phyloP scores from a whole-genome alignment of 768 basidiomycete species.

The Clavulina sp. region DNA sequence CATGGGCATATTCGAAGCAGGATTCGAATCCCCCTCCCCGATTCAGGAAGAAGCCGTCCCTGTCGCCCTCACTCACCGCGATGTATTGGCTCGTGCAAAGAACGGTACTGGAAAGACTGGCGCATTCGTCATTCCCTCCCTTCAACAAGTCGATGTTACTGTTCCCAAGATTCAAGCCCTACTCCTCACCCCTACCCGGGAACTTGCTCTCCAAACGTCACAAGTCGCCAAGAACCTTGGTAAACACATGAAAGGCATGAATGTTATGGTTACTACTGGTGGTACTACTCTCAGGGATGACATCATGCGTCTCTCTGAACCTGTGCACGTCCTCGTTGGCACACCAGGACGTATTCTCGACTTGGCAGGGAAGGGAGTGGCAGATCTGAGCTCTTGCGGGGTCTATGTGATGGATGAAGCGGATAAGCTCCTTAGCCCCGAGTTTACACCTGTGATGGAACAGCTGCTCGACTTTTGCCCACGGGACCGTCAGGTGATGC shows the following conservation, averaged over 20 bases:
- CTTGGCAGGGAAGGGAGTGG: constrained; percentile 80
- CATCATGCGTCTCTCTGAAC: constrained; percentile 76
- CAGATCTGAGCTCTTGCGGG: constrained; percentile 83
- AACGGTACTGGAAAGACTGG: constrained; percentile 97
- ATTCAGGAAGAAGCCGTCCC: constrained; percentile 99
- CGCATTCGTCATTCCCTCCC: constrained; percentile 93
- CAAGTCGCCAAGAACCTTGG: constrained; percentile 96
- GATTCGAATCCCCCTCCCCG: constrained; percentile 89
- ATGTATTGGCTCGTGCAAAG: constrained; percentile 89
- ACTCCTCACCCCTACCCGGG: constrained; percentile 94
- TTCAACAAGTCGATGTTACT: constrained; percentile 76
- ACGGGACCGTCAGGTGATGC: constrained; percentile 82
- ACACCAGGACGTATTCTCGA: constrained; percentile 95
- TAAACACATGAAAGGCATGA: constrained; percentile 84
- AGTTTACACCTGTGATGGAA: constrained; percentile 98
- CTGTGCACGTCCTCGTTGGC: constrained; percentile 91
- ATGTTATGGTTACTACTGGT: constrained; percentile 99
- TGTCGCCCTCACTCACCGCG: constrained; percentile 79
- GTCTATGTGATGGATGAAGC: constrained; percentile 99
- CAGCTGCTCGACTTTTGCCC: constrained; percentile 79
- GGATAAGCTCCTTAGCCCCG: constrained; percentile 90
- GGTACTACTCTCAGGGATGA: constrained; percentile 97
- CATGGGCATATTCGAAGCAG: constrained; percentile 99
- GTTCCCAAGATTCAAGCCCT: constrained; percentile 88
- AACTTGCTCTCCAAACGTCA: constrained; percentile 94